Base-by-base conservation (phyloP, 2,329 filamentous ascomycete genomes). In the Ophiostoma fasciatum region DNA sequence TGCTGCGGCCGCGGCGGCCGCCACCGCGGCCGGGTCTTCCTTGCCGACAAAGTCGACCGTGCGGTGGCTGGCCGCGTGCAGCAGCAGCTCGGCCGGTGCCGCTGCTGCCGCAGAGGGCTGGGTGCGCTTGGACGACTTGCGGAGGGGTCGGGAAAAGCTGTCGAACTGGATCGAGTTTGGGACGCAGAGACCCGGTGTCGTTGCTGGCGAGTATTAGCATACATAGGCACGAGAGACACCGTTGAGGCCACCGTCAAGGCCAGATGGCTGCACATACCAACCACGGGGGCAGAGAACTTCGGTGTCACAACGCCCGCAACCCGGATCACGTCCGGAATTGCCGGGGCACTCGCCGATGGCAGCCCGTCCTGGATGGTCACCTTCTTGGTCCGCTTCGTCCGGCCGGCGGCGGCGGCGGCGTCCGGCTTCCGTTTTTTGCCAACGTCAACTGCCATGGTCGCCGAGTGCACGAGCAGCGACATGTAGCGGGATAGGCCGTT, bases 11-110 rank as follows among this genome's bases (percentile, higher is more conserved):
- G 68, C 50, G 5, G 59, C 50, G 38, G 65, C 58, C 11, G 51
- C 47, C 10, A 55, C 57, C 19, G 54, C 53, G 2, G 49, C 48
- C 11, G 58, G 57, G 33, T 71, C 65, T 49, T 76, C 70, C 39
- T 65, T 63, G 20, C 61, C 72, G 6, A 63, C 74, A 46, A 75
- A 78, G 48, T 77, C 68, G 27, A 79, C 51, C 28, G 62, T 71
- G 21, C 56, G 62, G 51, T 78, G 70, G 31, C 58, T 59, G 4
- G 62, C 62, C 8, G 72, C 74, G 49, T 76, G 69, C 29, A 78
- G 56, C 0, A 76, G 49, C 11, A 78, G 56, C 46, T 71, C 68
- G 36, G 61, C 51, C 14, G 47, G 37, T n/a, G 49, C 46, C 42
- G 49, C 43, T 30, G 45, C 46, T 38, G n/a, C n/a, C n/a, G n/a